Conservation (phyloP, 2,329 filamentous ascomycete genomes). For the Diaporthe citri region DNA sequence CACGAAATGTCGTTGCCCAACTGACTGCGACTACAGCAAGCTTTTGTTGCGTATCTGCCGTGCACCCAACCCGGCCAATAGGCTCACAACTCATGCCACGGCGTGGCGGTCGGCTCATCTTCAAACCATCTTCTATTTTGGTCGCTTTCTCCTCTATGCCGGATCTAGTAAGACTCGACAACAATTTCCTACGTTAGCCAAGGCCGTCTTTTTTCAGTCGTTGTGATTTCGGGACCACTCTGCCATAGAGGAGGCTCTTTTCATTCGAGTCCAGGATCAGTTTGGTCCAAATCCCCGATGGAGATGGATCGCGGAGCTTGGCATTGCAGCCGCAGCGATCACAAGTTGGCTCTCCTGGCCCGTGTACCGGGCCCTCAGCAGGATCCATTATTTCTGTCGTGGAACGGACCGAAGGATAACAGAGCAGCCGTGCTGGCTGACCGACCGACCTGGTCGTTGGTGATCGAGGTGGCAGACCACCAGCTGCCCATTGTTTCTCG, state of each 20-base stretch:
- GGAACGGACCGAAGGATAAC: slow-evolving; percentile 31
- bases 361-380: slow-evolving; percentile 31
- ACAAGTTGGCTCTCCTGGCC: slow-evolving; percentile 31
- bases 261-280: background rate
- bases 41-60: slow-evolving; percentile 16
- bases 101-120: slow-evolving; percentile 23
- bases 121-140: slow-evolving; percentile 27
- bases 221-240: background rate
- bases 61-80: slow-evolving; percentile 18
- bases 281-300: background rate
- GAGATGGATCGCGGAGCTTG: slow-evolving; percentile 14
- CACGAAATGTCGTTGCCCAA: slow-evolving; percentile 20
- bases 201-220: too few species aligned
- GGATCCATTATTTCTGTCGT: slow-evolving; percentile 36
- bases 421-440: slow-evolving; percentile 1
- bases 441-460: slow-evolving; percentile 21
- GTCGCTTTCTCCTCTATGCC: background rate
- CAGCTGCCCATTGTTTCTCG: slow-evolving; percentile 32
- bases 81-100: slow-evolving; percentile 7
- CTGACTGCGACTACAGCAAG: slow-evolving; percentile 14
- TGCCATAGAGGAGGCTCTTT: slow-evolving; percentile 1
- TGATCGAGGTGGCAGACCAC: slow-evolving; percentile 31
- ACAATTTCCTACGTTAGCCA: background rate
- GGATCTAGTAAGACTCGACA: slow-evolving; percentile 14
- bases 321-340: slow-evolving; percentile 30